Percentiles rank a stretch among this genome's conserved stretches.
phyloP scores from a whole-genome alignment of 768 basidiomycete genomes.

The Mycena maculata region DNA sequence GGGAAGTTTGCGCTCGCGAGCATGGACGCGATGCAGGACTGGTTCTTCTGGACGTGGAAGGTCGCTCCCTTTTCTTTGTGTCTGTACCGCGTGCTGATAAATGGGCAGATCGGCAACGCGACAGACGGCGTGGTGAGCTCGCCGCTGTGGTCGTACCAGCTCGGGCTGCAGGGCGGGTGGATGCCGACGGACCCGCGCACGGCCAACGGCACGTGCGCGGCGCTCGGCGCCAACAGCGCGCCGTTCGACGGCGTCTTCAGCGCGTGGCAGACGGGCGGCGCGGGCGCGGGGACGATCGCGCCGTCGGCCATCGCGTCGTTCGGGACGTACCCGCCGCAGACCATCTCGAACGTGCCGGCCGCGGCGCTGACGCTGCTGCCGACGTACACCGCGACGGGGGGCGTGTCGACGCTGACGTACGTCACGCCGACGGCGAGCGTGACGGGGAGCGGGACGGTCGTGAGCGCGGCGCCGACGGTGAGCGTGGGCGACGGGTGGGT shows the following conservation, averaged over 20 bases:
- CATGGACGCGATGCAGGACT: slow-evolving; percentile 77
- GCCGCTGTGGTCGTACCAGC: slow-evolving; percentile 79
- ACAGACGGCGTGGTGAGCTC: slow-evolving; percentile 59
- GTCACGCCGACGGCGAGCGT: too few species aligned
- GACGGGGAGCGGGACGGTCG: too few species aligned
- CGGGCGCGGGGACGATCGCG: too few species aligned
- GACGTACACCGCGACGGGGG: too few species aligned
- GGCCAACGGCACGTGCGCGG: slow-evolving; percentile 64
- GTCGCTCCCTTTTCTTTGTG: background rate
- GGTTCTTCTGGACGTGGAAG: slow-evolving; percentile 82
- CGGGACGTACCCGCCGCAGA: too few species aligned
- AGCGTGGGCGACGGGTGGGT: too few species aligned
- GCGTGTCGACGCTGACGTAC: too few species aligned
- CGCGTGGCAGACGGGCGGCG: slow-evolving; percentile 73
- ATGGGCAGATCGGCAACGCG: slow-evolving; percentile 67
- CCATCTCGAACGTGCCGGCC: too few species aligned
- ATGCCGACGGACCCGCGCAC: slow-evolving; percentile 55
- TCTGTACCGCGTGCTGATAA: background rate
- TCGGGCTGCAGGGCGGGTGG: slow-evolving; percentile 65
- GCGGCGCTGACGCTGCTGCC: too few species aligned
- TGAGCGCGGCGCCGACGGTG: too few species aligned
- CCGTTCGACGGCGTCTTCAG: slow-evolving; percentile 55
- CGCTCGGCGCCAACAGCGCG: slow-evolving; percentile 51
- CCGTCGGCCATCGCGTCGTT: too few species aligned
- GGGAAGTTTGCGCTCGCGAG: slow-evolving; percentile 28